phyloP scores from a whole-genome alignment of 2,329 filamentous ascomycete genomes.

The Fusarium palustre region DNA sequence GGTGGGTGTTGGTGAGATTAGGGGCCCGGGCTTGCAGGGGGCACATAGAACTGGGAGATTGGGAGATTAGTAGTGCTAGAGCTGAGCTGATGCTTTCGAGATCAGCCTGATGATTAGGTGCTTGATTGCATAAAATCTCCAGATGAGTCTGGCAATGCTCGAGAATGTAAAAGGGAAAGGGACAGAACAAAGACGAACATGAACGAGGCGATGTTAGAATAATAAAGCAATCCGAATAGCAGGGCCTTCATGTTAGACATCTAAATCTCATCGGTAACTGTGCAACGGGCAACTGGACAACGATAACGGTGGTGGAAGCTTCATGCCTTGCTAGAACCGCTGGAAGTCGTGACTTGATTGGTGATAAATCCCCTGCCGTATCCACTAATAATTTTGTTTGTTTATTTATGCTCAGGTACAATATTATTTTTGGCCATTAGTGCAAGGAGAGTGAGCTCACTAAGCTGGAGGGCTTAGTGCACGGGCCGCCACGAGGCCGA shows the following conservation, averaged over 20 bases:
- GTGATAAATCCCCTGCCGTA: background rate
- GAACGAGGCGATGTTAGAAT: conserved; percentile 34
- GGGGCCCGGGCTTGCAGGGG: conserved; percentile 44
- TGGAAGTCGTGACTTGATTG: conserved; percentile 40
- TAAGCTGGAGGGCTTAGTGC: conserved; percentile 39
- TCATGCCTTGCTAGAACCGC: conserved; percentile 27
- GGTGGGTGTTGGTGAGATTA: conserved; percentile 44
- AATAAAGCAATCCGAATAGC: conserved; percentile 40
- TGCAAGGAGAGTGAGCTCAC: conserved; percentile 32
- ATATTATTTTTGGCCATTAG: conserved; percentile 45
- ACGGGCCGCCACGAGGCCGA: conserved; percentile 36
- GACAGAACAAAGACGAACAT: conserved; percentile 22
- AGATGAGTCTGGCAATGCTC: background rate
- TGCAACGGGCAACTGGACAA: conserved; percentile 48
- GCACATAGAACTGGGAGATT: conserved; percentile 42
- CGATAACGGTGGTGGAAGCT: conserved; percentile 39
- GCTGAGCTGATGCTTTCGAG: conserved; percentile 32
- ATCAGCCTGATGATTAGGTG: conserved; percentile 16
- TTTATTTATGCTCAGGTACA: conserved; percentile 51
- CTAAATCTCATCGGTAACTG: conserved; percentile 38
- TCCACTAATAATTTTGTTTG: conserved; percentile 51
- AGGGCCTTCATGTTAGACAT: conserved; percentile 29
- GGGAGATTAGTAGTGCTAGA: conserved; percentile 44
- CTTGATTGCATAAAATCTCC: conserved; percentile 5
- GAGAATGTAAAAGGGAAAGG: conserved; percentile 9